Conservation (phyloP, 352 stramenopile genomes). For the Blastocystis hominis region DNA sequence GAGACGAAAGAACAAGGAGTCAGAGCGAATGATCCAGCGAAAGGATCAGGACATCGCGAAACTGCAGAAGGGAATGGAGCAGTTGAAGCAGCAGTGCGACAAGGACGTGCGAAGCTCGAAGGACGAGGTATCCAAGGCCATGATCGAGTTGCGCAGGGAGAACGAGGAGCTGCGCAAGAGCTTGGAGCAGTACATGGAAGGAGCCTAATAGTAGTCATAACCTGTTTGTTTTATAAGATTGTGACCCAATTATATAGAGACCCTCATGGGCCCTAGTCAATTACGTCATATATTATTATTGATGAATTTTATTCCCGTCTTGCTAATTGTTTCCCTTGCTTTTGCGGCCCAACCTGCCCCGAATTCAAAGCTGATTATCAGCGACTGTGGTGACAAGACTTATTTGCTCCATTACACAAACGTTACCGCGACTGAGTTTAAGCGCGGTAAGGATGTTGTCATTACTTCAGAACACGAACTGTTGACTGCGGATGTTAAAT, state of each 20-base stretch:
- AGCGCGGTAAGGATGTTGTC: neutral
- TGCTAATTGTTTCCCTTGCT: neutral
- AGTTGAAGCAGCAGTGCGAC: neutral
- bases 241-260: neutral
- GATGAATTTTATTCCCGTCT: neutral
- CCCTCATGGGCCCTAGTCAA: neutral
- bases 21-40: neutral
- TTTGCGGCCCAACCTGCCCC: neutral
- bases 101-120: neutral
- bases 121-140: neutral
- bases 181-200: neutral
- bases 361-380: neutral
- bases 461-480: neutral
- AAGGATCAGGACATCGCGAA: slow-evolving; percentile 29
- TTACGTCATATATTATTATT: neutral
- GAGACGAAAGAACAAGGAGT: slow-evolving; percentile 6
- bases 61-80: neutral
- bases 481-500: neutral
- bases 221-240: slow-evolving; percentile 5
- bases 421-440: neutral
- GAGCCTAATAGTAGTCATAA: neutral
- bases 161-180: neutral
- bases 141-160: slow-evolving; percentile 8
- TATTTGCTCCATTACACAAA: neutral
- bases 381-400: neutral